A percentile compares a stretch with the other conserved stretches of the same genome.
These are phyloP conservation scores for Phytopythium boreale DNA, from an alignment of 352 stramenopile species.

Conservation along the genomic window DNA sequence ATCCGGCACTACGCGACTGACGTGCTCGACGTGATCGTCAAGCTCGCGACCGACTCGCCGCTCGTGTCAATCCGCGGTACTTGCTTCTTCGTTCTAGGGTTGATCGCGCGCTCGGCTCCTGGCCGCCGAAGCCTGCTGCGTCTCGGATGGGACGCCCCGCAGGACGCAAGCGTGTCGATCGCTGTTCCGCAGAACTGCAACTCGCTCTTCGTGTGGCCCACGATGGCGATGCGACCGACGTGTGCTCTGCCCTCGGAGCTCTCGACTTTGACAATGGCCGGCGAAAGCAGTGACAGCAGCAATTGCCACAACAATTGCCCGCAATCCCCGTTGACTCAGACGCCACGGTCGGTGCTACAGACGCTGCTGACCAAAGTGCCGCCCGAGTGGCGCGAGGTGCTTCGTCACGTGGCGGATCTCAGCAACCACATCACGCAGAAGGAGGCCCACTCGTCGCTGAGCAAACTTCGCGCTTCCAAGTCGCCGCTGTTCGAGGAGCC, in stretches of 20 bases:
- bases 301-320: conserved; percentile 6
- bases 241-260: background rate
- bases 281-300: background rate
- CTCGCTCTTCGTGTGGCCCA: conserved; percentile 78
- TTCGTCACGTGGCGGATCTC: conserved; percentile 75
- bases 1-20: conserved; percentile 80
- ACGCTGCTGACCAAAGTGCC: conserved; percentile 64
- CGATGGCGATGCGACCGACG: conserved; percentile 11
- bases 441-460: conserved; percentile 80
- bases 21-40: conserved; percentile 85
- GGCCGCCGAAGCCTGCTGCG: conserved; percentile 64
- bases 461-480: conserved; percentile 76
- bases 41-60: conserved; percentile 76
- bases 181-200: conserved; percentile 79
- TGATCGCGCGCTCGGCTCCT: conserved; percentile 63
- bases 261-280: background rate
- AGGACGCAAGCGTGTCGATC: conserved; percentile 70
- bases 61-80: conserved; percentile 84
- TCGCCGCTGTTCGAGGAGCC: conserved; percentile 79
- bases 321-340: conserved; percentile 49
- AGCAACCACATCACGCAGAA: conserved; percentile 91
- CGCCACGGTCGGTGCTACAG: conserved; percentile 52
- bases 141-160: conserved; percentile 76
- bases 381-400: conserved; percentile 71
- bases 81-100: conserved; percentile 83